These are phyloP conservation scores for Pichia nakasei DNA, from an alignment of 805 yeast genomes.

Conservation along the genomic window DNA sequence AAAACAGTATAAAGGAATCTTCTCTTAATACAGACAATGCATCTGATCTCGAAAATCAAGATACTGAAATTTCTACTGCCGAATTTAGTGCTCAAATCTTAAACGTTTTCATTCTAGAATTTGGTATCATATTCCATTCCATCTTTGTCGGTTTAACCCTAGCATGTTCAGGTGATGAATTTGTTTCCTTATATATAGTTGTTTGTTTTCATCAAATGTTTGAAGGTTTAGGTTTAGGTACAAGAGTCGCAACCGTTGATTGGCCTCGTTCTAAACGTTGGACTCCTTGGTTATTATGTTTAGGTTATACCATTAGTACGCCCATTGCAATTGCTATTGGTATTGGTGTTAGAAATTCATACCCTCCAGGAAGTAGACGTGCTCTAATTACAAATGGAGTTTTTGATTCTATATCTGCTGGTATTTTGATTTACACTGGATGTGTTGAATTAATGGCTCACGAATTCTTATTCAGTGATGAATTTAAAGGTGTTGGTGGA, in stretches of 20 bases:
- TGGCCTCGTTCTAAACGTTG: slow-evolving; percentile 35
- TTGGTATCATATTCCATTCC: slow-evolving; percentile 78
- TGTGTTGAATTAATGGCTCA: slow-evolving; percentile 73
- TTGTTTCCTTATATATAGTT: slow-evolving; percentile 62
- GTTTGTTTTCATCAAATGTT: slow-evolving; percentile 69
- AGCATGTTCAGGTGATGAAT: slow-evolving; percentile 73
- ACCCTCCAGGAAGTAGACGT: slow-evolving; percentile 47
- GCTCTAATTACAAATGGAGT: slow-evolving; percentile 62
- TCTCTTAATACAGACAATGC: not conserved
- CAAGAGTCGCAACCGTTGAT: slow-evolving; percentile 53
- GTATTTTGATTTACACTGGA: slow-evolving; percentile 70
- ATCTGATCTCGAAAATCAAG: not conserved
- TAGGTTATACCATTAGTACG: slow-evolving; percentile 46
- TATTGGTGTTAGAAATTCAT: slow-evolving; percentile 58
- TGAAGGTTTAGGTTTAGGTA: slow-evolving; percentile 81
- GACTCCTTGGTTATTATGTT: slow-evolving; percentile 53
- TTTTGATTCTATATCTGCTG: slow-evolving; percentile 70
- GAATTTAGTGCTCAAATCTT: slow-evolving; percentile 48
- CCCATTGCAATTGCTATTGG: slow-evolving; percentile 78
- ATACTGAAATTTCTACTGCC: slow-evolving; percentile 7
- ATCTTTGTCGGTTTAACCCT: slow-evolving; percentile 71
- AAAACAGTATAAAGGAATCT: slow-evolving; percentile 1
- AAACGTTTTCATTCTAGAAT: slow-evolving; percentile 54
- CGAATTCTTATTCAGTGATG: slow-evolving; percentile 56
- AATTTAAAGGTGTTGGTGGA: slow-evolving; percentile 53